Base-by-base conservation (phyloP, 2,329 filamentous ascomycete genomes). In the Claviceps sp. region DNA sequence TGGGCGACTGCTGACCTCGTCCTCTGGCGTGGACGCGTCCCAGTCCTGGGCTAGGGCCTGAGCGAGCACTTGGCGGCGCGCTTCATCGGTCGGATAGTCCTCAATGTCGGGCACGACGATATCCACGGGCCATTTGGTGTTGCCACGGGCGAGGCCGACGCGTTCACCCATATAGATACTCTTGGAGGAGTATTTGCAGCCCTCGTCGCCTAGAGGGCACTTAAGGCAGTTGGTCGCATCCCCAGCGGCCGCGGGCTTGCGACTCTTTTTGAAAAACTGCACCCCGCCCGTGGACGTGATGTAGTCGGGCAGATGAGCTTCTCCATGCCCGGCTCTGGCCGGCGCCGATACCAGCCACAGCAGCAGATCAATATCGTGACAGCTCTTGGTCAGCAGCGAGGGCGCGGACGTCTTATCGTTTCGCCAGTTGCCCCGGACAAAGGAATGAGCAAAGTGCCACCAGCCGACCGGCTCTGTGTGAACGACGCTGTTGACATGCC, bases 401-500 rank as follows among this genome's bases (percentile, higher is more conserved):
- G 83, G 91, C 23, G 78, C 90, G n/a, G 78, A 83, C 5, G 72
- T 83, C 0, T 80, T 83, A 57, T 88, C 82, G 56, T 86, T 87
- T 5, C 91, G 80, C 93, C 93, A 97, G 68, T 97, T 96, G 16
- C 93, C 93, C 45, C 87, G 79, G 38, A 97, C 91, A 60, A 91
- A 95, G 43, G 83, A 88, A 65, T 95, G 90, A 0, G 85, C 76
- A 64, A 94, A 97, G 65, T 97, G 93, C 88, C 89, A 97, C 83
- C 86, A 95, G 1, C 93, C 93, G 0, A 98, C 84, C 0, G 93
- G 93, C 66, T 97, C 93, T 0, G 88, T 93, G 67, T 97, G 93
- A 56, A 94, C 86, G 40, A 95, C 76, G 40, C 86, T 91, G 50
- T 94, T 72, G 34, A 96, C 74, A 51, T 96, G 86, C 6, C 93